These are phyloP conservation scores for Blakeslea trispora DNA, from an alignment of 371 early-diverging fungal genomes.

Conservation along the genomic window DNA sequence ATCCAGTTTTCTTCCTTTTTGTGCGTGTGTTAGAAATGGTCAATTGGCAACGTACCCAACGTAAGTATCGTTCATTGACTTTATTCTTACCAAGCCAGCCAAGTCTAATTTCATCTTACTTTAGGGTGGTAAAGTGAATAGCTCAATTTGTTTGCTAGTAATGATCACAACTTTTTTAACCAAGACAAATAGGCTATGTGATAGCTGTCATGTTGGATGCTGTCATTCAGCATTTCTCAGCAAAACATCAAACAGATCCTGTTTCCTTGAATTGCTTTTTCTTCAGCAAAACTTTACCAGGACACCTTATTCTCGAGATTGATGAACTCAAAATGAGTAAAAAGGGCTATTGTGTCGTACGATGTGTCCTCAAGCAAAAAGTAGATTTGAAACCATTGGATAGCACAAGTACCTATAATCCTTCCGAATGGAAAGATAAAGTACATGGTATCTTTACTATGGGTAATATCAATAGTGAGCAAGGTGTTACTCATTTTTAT, in stretches of 20 bases:
- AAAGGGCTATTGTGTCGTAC: conserved; percentile 44
- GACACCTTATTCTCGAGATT: conserved; percentile 38
- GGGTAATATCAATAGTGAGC: conserved; percentile 45
- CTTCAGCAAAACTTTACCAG: conserved; percentile 34
- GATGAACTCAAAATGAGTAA: conserved; percentile 37
- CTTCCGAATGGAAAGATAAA: conserved; percentile 29
- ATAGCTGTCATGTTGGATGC: conserved; percentile 35
- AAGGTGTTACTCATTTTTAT: conserved; percentile 31
- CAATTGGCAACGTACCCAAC: conserved; percentile 41
- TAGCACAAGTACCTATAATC: conserved; percentile 19
- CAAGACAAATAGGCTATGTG: conserved; percentile 34
- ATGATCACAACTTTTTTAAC: background rate
- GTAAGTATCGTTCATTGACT: too few species aligned
- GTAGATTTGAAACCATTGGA: conserved; percentile 22
- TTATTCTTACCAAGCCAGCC: background rate
- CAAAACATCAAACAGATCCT: conserved; percentile 39
- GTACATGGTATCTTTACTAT: conserved; percentile 42
- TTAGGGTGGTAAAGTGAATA: conserved; percentile 27
- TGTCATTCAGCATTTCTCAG: conserved; percentile 32
- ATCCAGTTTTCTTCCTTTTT: too few species aligned
- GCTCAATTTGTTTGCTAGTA: too few species aligned
- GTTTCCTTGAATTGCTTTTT: conserved; percentile 48
- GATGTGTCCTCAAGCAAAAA: conserved; percentile 34
- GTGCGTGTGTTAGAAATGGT: conserved; percentile 22
- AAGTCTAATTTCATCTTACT: background rate